Percentiles rank a stretch among this genome's conserved stretches.
These are phyloP conservation scores for Breynia disticha DNA, from an alignment of 441 rosid species.

Conservation along the genomic window DNA sequence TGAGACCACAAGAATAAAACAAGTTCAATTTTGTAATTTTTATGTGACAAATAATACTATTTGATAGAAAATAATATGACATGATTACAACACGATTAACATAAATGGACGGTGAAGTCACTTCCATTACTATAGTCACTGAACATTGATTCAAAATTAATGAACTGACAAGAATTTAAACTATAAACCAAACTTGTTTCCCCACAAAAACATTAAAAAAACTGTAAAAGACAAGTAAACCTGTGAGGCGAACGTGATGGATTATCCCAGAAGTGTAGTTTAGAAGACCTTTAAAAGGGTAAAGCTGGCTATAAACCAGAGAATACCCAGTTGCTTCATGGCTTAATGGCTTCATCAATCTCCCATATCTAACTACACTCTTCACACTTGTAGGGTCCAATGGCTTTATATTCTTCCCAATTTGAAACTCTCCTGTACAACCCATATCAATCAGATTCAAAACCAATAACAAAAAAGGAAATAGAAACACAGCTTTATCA, in stretches of 20 bases:
- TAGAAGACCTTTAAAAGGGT: constrained; percentile 70
- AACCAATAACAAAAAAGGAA: too few species aligned
- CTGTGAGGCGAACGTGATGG: constrained; percentile 69
- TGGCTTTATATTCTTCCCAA: constrained; percentile 47
- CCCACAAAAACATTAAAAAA: not conserved
- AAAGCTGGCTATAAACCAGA: constrained; percentile 69
- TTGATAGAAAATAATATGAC: too few species aligned
- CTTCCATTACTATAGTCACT: too few species aligned
- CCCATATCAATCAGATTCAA: not conserved
- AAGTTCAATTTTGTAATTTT: too few species aligned
- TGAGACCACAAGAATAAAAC: too few species aligned
- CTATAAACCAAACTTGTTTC: too few species aligned
- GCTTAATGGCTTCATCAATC: constrained; percentile 25
- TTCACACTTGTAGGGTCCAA: constrained; percentile 42
- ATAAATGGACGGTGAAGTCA: too few species aligned
- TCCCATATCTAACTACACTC: constrained; percentile 59
- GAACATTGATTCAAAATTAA: too few species aligned
- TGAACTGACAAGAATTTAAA: too few species aligned
- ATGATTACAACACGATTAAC: too few species aligned
- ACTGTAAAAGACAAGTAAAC: constrained; percentile 16
- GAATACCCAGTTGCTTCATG: constrained; percentile 54
- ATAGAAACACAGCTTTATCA: not conserved
- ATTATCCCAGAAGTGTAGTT: constrained; percentile 84
- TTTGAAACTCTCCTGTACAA: constrained; percentile 57
- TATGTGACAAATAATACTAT: too few species aligned